A percentile compares a stretch with the other conserved stretches of the same genome.
Conservation (phyloP, 208 protist species). For the Acanthamoeba divionensis region DNA sequence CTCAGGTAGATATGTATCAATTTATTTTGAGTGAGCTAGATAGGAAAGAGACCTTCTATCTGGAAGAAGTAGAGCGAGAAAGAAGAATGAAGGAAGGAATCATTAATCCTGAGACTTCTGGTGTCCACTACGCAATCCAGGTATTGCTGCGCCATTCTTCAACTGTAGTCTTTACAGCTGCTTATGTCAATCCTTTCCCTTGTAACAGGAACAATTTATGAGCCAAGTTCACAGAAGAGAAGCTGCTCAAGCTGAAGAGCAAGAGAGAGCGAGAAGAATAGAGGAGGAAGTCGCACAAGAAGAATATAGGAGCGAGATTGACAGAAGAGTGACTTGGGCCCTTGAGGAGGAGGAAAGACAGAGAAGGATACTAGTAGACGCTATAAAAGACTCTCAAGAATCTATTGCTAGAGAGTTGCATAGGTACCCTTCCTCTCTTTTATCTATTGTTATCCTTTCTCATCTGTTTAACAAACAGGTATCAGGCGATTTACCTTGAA, state of each 20-base stretch:
- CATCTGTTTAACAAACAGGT: too few species aligned
- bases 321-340: background rate
- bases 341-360: constrained; percentile 29
- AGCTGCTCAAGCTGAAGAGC: constrained; percentile 17
- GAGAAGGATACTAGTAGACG: background rate
- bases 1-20: background rate
- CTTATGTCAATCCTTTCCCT: too few species aligned
- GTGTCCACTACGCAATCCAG: background rate
- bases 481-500: constrained; percentile 21
- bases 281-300: background rate
- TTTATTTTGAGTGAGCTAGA: constrained; percentile 7
- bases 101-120: background rate
- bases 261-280: background rate
- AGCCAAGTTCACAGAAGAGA: background rate
- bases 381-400: background rate
- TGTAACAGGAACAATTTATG: constrained; percentile 49
- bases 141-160: too few species aligned
- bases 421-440: too few species aligned
- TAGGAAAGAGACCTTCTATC: background rate
- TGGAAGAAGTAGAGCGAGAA: constrained; percentile 18
- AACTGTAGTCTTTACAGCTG: too few species aligned
- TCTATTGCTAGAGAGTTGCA: background rate
- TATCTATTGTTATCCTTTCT: too few species aligned
- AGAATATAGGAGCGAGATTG: background rate
- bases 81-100: background rate